Base-by-base conservation (phyloP, 192 early-diverging fungal genomes). In the Funneliformis mosseae region DNA sequence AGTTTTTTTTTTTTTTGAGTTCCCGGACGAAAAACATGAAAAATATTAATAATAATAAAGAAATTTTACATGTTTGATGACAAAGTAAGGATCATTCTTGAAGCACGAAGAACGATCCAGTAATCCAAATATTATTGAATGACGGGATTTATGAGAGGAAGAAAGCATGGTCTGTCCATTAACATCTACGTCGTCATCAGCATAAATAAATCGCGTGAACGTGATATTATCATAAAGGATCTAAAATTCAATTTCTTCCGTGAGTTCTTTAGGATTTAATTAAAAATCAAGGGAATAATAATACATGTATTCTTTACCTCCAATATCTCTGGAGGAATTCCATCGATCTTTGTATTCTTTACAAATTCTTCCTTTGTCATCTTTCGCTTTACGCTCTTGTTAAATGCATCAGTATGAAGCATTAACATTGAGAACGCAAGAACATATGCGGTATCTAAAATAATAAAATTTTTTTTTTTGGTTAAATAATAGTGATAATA, bases 341-440 rank as follows among this genome's bases (percentile, higher is more conserved):
- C 92, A 50, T 94, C 92, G 61, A 96, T 91, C 74, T 88, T 90
- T 33, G 92, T 91, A 46, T 90, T 91, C 77, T 85, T 84, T 39
- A 95, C 89, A 78, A 95, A 96, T 80, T 93, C 91, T 21, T 91
- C 87, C 85, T 93, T 94, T 18, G 87, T 91, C 90, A 96, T 96
- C 82, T 95, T 95, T 62, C 90, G 89, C 50, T 88, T 88, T 23
- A 95, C 90, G 55, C 89, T 89, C 48, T 93, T 92, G 82, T 96
- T 96, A 85, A 95, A 94, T 18, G 93, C 93, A 83, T 96, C 95
- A 0, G 94, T 94, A 80, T 96, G 94, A 67, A 96, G 89, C 75
- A 96, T 85, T 69, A 96, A 86, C 16, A 96, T 84, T 4, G 94
- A 93, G 83, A 93, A 96, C 9, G 95, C 88, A 55, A 95, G 84